Evolutionary conservation across 2,329 filamentous ascomycete species (phyloP), one percentile per base, ranked within the genome.

Genomic region (Xylaria sp.): DNA sequence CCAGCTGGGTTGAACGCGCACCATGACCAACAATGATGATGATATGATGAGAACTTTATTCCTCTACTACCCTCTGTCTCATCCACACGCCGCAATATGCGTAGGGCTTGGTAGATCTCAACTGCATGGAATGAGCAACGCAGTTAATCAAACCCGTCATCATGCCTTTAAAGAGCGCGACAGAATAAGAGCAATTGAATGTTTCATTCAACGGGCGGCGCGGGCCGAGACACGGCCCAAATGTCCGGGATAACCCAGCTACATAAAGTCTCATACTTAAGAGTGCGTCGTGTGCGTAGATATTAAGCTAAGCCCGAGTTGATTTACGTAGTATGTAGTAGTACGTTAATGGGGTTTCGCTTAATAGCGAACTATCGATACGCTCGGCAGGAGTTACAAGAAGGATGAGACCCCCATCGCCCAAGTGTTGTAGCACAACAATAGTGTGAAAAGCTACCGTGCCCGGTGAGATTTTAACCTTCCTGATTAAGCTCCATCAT

Each of bases 181-280:
- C 50, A 53, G 25, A 53, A 53, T 53, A 53, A 53, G 6, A 53
- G 13, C 13, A n/a, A 57, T 48, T 48, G 42, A 18, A 37, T 58
- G 23, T 44, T 25, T 55, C 18, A 40, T 6, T 51, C 25, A 21
- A 63, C 60, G 53, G 59, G 35, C 67, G 67, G 67, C 35, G 67
- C 67, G 67, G 67, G 48, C 67, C 67, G 67, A 69, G 54, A 67
- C 60, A 25, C 27, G 55, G 54, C 55, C 50, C 53, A 35, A 9
- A 21, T 50, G 12, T 21, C 55, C 47, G 21, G 42, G 44, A 59
- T 62, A 21, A 42, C 42, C 57, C 37, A 16, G 54, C 35, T n/a
- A 37, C 10, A 35, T 16, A 42, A 57, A 40, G 60, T 60, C 50
- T 63, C 40, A 57, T 44, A 10, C 16, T 60, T 9, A 12, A 51